These are phyloP conservation scores for Globisporangium cylindrosporum DNA, from an alignment of 352 stramenopile species.

Conservation along the genomic window DNA sequence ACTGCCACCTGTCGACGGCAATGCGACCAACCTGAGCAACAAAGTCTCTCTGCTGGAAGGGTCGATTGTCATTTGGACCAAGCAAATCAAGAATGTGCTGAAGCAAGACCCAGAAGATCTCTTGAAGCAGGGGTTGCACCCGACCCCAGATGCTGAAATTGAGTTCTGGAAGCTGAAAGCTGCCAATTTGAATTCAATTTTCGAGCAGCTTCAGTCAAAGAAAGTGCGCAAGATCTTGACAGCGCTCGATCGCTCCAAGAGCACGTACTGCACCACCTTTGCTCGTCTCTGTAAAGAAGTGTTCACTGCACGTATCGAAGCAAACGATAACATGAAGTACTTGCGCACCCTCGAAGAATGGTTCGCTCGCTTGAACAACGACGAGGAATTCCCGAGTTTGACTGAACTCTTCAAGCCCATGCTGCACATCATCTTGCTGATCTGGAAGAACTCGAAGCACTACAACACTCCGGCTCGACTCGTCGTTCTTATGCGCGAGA, in stretches of 20 bases:
- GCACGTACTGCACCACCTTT: conserved; percentile 97
- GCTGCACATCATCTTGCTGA: conserved; percentile 97
- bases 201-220: conserved; percentile 92
- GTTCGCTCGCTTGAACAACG: conserved; percentile 95
- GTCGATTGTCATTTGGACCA: conserved; percentile 98
- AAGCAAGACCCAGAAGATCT: conserved; percentile 97
- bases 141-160: conserved; percentile 97
- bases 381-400: conserved; percentile 93
- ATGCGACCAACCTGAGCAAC: conserved; percentile 81
- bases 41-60: conserved; percentile 97
- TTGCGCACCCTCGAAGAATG: conserved; percentile 95
- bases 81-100: conserved; percentile 98
- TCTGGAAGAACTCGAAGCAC: conserved; percentile 99
- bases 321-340: conserved; percentile 99
- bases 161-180: conserved; percentile 98
- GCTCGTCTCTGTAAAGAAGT: conserved; percentile 97
- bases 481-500: conserved; percentile 97
- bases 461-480: conserved; percentile 97
- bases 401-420: conserved; percentile 97
- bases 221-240: conserved; percentile 94
- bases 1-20: conserved; percentile 89
- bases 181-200: conserved; percentile 94
- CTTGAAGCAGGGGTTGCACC: conserved; percentile 95
- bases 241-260: conserved; percentile 94
- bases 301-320: conserved; percentile 94